Evolutionary conservation across 148 eudicot genomes (phyloP), one percentile per base, ranked within the genome.

Genomic region (Fagopyrum homotropicum): DNA sequence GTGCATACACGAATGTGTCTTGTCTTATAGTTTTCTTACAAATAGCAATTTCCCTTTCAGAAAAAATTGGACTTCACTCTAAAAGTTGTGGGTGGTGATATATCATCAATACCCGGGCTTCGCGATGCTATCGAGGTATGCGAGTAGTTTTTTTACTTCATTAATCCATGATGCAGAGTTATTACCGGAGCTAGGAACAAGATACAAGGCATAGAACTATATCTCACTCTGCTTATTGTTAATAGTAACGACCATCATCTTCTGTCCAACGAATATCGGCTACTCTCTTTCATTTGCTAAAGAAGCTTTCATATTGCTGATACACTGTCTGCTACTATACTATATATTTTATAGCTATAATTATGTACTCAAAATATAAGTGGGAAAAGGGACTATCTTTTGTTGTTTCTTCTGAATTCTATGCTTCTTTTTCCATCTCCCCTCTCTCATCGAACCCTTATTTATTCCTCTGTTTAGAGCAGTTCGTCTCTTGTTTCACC

Each of bases 111-210:
- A 75, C 99, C 99, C 69, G 99, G 99, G 77, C 86, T 95, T 74
- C 82, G 88, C 74, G 99, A 90, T 86, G 96, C 99, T 59, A 88
- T 95, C 74, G 97, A 95, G 97, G 99, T 95, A 74, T 80, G 93
- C 16, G 50, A 19, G 73, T 16, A 75, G 29, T 48, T 49, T 26
- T 68, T 43, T 6, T 51, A n/a, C 43, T 70, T 14, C 7, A 63
- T 63, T 14, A 12, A 0, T 30, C 12, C 16, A 30, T 63, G 69
- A 63, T 63, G 15, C 45, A 63, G 12, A 63, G 45, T 35, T 11
- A 9, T 63, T 10, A 10, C 35, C 30, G n/a, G 45, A 63, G 69
- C 69, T 63, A 63, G 45, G 45, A 63, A 63, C 45, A 63, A 63
- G 69, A 12, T 45, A 63, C 30, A 63, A 9, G 0, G 12, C 45